Percentiles rank a stretch among this genome's conserved stretches.
These are phyloP conservation scores for Clavispora phyllophila DNA, from an alignment of 805 yeast genomes.

Conservation along the genomic window DNA sequence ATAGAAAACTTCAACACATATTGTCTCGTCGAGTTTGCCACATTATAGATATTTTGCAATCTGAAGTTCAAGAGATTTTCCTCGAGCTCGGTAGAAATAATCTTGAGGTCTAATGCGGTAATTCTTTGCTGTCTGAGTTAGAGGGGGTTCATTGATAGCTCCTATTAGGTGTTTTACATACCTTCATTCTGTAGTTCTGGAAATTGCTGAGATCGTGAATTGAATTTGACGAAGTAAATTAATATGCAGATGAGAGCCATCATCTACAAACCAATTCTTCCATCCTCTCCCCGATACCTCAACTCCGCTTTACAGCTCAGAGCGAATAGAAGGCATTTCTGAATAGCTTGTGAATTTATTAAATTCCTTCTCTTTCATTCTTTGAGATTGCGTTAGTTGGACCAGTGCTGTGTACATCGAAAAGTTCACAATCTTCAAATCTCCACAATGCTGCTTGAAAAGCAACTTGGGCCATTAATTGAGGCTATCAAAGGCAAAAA, in stretches of 20 bases:
- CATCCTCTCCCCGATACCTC: no score
- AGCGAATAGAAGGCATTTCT: no score
- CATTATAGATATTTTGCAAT: slow-evolving; percentile 79
- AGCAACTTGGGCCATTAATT: slow-evolving; percentile 23
- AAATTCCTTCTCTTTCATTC: no score
- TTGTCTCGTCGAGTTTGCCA: slow-evolving; percentile 65
- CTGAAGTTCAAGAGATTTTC: slow-evolving; percentile 57
- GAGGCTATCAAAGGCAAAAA: slow-evolving; percentile 27
- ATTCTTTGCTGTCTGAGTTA: slow-evolving; percentile 56
- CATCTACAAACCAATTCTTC: neutral
- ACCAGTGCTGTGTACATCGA: no score
- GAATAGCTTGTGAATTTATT: no score
- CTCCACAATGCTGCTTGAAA: slow-evolving; percentile 1
- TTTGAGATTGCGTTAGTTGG: no score
- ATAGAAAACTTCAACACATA: slow-evolving; percentile 74
- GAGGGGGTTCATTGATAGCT: slow-evolving; percentile 18
- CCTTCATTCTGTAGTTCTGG: slow-evolving; percentile 2
- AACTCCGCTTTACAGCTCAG: no score
- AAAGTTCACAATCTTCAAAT: no score
- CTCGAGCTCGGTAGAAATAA: slow-evolving; percentile 63
- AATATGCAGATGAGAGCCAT: neutral
- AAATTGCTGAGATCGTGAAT: neutral
- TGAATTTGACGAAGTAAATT: neutral
- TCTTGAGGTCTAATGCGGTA: slow-evolving; percentile 74
- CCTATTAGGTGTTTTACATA: neutral